Conservation (phyloP, 139 green algal species). For the Asterochloris erici region DNA sequence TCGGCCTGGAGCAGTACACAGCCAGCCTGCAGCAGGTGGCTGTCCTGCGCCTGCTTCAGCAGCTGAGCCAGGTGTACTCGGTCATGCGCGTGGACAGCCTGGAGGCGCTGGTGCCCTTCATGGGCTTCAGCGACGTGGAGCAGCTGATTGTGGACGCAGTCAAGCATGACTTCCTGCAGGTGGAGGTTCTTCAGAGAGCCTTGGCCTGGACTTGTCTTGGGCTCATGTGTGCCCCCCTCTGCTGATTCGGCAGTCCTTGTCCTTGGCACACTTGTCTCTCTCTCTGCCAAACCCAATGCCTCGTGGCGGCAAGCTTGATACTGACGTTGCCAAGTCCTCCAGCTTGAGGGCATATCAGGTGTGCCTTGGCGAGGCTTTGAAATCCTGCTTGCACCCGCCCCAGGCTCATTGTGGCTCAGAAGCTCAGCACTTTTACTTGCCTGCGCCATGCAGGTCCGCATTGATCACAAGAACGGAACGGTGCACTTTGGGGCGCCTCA, state of each 20-base stretch:
- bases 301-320: too few species aligned
- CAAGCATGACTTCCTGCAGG: slow-evolving; percentile 82
- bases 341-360: not conserved
- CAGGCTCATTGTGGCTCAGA: not conserved
- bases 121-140: slow-evolving; percentile 81
- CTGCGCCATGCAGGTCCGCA: slow-evolving; percentile 47
- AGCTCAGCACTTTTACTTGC: not conserved
- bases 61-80: slow-evolving; percentile 81
- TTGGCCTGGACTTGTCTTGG: too few species aligned
- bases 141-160: slow-evolving; percentile 89
- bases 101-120: slow-evolving; percentile 67
- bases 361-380: not conserved
- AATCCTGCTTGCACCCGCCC: not conserved
- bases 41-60: slow-evolving; percentile 85
- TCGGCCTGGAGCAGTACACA: slow-evolving; percentile 33
- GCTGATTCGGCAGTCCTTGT: not conserved
- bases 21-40: slow-evolving; percentile 56
- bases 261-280: not conserved
- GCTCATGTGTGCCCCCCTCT: too few species aligned
- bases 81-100: slow-evolving; percentile 63
- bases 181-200: too few species aligned
- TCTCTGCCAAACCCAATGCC: not conserved
- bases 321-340: too few species aligned
- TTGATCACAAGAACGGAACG: slow-evolving; percentile 89
- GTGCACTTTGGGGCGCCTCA: slow-evolving; percentile 82